Conservation (phyloP, 495 filamentous ascomycete genomes). For the Pseudoneurospora amorphoporcata region DNA sequence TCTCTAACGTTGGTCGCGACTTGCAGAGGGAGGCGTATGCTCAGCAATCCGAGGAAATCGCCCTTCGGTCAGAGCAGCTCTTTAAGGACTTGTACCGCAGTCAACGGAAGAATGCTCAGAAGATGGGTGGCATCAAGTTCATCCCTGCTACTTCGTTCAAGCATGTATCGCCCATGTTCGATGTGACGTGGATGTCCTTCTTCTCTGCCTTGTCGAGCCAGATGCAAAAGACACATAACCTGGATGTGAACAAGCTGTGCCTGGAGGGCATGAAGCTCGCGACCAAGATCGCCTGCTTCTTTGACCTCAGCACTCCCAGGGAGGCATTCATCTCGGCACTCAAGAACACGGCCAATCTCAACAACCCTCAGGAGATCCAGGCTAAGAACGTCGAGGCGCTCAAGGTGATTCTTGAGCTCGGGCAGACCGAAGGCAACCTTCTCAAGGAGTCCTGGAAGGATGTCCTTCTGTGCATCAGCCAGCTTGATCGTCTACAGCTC, state of each 20-base stretch:
- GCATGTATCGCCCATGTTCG: conserved; percentile 97
- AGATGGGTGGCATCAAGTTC: conserved; percentile 56
- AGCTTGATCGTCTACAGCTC: conserved; percentile 92
- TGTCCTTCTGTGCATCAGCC: conserved; percentile 88
- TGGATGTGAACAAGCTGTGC: conserved; percentile 81
- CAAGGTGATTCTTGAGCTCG: conserved; percentile 82
- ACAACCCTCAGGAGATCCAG: conserved; percentile 91
- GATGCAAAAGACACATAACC: conserved; percentile 82
- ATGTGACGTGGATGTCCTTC: conserved; percentile 98
- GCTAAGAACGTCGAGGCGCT: conserved; percentile 93
- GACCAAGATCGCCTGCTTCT: conserved; percentile 84
- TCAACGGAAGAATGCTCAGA: conserved; percentile 66
- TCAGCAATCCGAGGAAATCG: conserved; percentile 89
- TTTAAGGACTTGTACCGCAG: conserved; percentile 83
- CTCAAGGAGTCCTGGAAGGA: conserved; percentile 89
- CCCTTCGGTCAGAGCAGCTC: conserved; percentile 54
- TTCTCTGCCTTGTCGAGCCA: conserved; percentile 85
- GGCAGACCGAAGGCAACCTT: conserved; percentile 81
- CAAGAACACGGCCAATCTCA: conserved; percentile 87
- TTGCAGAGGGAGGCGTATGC: conserved; percentile 86
- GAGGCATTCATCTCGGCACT: conserved; percentile 91
- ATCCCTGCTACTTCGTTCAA: conserved; percentile 87
- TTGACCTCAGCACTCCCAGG: conserved; percentile 81
- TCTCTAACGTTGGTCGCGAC: conserved; percentile 84
- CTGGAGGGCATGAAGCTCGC: conserved; percentile 93